Evolutionary conservation across 805 yeast species (phyloP), one percentile per base, ranked within the genome.

Genomic region (Candida tallmaniae): DNA sequence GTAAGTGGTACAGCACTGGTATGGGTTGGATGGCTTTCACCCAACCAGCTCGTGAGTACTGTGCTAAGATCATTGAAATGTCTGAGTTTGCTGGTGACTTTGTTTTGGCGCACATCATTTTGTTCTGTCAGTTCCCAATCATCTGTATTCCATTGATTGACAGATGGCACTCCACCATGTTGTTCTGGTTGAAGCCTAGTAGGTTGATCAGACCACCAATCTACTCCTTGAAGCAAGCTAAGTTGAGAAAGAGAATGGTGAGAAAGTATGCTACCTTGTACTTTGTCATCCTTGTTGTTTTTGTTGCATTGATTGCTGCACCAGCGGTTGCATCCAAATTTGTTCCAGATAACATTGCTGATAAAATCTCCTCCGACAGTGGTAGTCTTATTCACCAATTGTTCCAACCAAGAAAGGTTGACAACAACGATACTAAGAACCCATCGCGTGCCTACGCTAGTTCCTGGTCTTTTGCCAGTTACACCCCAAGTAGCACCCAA

Each of bases 131-230:
- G 68, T 74, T 86, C 60, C 99, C 99, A 51, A 56, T 88, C 34
- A 70, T 94, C 44, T 71, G 75, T 44, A 70, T 90, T 52, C 99
- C 99, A 54, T 72, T 77, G 61, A 68, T 88, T 61, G 98, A 93
- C 69, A 85, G 85, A 71, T 88, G 95, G 95, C 99, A 93, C 66
- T 90, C 98, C 29, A 80, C 88, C 62, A 83, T 90, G 94, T 73
- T 93, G 65, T 93, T 93, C 82, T 93, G 99, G 99, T 82, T 94
- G 68, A 85, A 87, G 61, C 98, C 98, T 38, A 64, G 93, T 44
- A 82, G 95, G 68, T 95, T 88, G 70, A 89, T 93, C 56, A 84
- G 97, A 66, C 97, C 97, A 42, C 97, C 98, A 52, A 88, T 93
- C 59, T 89, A 87, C 69, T 87, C 97, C 13, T 72, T 90, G 68